A percentile compares a stretch with the other conserved stretches of the same genome.
phyloP scores from a whole-genome alignment of 1,284 basidiomycete species.

The Austropuccinia psidii region DNA sequence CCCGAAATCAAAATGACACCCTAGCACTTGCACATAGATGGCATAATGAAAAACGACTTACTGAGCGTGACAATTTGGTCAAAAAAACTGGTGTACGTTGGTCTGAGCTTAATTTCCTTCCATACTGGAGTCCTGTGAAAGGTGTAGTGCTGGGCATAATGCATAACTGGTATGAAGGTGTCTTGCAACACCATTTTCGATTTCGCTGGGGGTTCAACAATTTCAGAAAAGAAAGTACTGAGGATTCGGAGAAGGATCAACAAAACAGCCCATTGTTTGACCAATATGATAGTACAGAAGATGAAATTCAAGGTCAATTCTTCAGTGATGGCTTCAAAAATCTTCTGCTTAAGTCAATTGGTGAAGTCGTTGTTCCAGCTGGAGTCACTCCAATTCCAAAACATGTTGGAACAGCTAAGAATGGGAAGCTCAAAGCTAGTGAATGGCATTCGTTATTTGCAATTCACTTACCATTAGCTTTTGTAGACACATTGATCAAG shows the following conservation, averaged over 20 bases:
- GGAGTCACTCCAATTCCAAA: neutral
- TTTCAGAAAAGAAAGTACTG: too few relatives aligned
- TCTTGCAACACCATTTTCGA: conserved; percentile 1
- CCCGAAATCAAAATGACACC: neutral
- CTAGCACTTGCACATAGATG: neutral
- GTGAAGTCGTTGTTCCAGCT: conserved; percentile 6
- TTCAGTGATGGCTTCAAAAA: neutral
- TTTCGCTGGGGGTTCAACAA: neutral
- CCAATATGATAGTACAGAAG: neutral
- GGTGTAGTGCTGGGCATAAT: neutral
- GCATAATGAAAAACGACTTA: neutral
- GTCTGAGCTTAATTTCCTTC: conserved; percentile 14
- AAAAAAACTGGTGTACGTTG: neutral
- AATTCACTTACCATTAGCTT: neutral
- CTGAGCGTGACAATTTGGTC: neutral
- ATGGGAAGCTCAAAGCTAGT: conserved; percentile 23
- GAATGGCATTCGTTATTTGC: conserved; percentile 21
- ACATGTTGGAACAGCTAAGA: neutral
- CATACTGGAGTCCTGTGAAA: conserved; percentile 5
- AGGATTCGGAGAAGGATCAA: neutral
- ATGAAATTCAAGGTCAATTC: neutral
- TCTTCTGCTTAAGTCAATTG: neutral
- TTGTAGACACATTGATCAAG: neutral
- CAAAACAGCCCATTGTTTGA: neutral
- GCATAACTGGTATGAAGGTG: conserved; percentile 23